Percentiles rank a stretch among this genome's conserved stretches.
These are phyloP conservation scores for Lepiota venenata DNA, from an alignment of 768 basidiomycete genomes.

Conservation along the genomic window DNA sequence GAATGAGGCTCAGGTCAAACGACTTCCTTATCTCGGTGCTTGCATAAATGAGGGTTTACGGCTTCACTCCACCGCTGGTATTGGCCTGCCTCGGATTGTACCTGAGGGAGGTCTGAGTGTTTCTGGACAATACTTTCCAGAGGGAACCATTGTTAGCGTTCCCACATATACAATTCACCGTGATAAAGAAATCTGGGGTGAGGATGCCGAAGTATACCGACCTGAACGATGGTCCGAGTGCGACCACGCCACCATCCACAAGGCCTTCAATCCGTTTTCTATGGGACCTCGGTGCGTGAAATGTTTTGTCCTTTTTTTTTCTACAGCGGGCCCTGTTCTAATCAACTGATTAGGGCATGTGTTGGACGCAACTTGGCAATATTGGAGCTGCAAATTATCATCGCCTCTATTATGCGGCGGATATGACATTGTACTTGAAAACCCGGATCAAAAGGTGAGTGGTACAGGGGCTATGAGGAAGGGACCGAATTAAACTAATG, in stretches of 20 bases:
- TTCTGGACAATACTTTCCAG: conserved; percentile 56
- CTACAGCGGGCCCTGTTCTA: background rate
- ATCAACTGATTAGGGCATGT: conserved; percentile 52
- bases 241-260: conserved; percentile 56
- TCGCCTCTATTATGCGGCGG: conserved; percentile 74
- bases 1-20: conserved; percentile 67
- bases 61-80: conserved; percentile 76
- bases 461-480: too few species aligned
- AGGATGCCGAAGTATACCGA: conserved; percentile 67
- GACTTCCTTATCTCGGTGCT: conserved; percentile 76
- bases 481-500: too few species aligned
- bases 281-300: conserved; percentile 66
- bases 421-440: conserved; percentile 70
- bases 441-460: conserved; percentile 53
- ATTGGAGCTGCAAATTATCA: conserved; percentile 76
- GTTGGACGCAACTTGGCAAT: conserved; percentile 82
- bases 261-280: conserved; percentile 84
- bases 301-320: background rate
- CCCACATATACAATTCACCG: conserved; percentile 86
- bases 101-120: conserved; percentile 72
- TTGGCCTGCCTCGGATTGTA: conserved; percentile 82
- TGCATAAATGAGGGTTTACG: conserved; percentile 87
- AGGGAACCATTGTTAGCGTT: conserved; percentile 73
- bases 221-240: conserved; percentile 87
- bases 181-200: conserved; percentile 69